Base-by-base conservation (phyloP, 2,329 filamentous ascomycete genomes). In the Colletotrichum lentis region DNA sequence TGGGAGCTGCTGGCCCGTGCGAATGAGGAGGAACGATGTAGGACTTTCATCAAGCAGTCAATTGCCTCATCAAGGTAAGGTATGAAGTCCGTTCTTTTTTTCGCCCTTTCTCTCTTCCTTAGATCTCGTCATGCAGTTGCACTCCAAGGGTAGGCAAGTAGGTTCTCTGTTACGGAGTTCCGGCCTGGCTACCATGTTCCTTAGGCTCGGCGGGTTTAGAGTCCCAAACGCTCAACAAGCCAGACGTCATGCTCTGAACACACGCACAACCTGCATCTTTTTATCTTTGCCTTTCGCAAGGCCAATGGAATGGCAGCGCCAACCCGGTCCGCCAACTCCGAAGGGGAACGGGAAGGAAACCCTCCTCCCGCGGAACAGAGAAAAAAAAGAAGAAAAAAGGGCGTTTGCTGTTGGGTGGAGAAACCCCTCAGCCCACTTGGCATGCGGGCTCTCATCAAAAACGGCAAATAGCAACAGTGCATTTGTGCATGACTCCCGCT, bases 181-280 rank as follows among this genome's bases (percentile, higher is more conserved):
- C 57, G 44, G 43, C 11, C 58, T 41, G 14, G 22, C 49, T 62
- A 16, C 46, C 3, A 22, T 24, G 20, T 35, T 31, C 22, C 35
- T 62, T 62, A 44, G 62, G 47, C 61, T 67, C 44, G 59, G 59
- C 58, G 27, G 6, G 8, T 31, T 46, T 39, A 66, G 62, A 61
- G 62, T 50, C 62, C 66, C 50, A 62, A 62, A 62, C 62, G 62
- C 67, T 69, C 67, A 69, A 69, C 67, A 69, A 69, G 67, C 54
- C 50, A 62, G 47, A 67, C 37, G 35, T 52, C 67, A 60, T 64
- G 65, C 49, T 55, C 43, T 35, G 39, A 35, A 50, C 49, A 67
- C 11, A 22, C 20, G 5, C 65, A 55, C 47, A 22, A 16, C 49
- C 46, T 52, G 41, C 49, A 35, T 24, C 43, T 22, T 24, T 11